These are phyloP conservation scores for Lichtheimia corymbifera DNA, from an alignment of 371 early-diverging fungal species.

Conservation along the genomic window DNA sequence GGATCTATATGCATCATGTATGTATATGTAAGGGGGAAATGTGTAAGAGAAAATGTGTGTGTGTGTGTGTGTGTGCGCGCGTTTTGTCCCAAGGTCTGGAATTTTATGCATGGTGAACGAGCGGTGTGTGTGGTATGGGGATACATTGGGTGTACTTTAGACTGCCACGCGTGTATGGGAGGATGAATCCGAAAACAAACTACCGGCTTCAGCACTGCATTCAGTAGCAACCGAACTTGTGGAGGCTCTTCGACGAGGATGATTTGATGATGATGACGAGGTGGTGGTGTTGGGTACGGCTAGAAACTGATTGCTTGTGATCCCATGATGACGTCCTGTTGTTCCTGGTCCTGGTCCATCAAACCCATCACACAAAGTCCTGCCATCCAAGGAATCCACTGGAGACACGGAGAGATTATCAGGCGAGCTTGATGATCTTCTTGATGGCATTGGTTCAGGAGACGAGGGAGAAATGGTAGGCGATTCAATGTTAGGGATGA, in stretches of 20 bases:
- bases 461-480: conserved; percentile 27
- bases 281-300: conserved; percentile 24
- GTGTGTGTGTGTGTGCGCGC: too few species aligned
- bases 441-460: conserved; percentile 9
- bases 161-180: conserved; percentile 11
- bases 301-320: background rate
- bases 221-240: conserved; percentile 12
- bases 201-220: conserved; percentile 12
- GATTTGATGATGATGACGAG: conserved; percentile 18
- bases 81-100: too few species aligned
- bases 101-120: too few species aligned
- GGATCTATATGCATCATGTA: too few species aligned
- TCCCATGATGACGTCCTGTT: conserved; percentile 17
- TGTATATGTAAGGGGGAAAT: too few species aligned
- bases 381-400: conserved; percentile 13
- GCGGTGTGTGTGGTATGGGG: background rate
- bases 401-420: conserved; percentile 5
- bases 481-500: conserved; percentile 33
- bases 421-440: background rate
- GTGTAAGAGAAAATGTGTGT: too few species aligned
- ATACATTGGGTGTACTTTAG: background rate
- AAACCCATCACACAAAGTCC: conserved; percentile 8
- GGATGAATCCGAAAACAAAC: conserved; percentile 11
- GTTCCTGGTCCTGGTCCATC: background rate
- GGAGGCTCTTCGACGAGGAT: conserved; percentile 5